Conservation (phyloP, 2,329 filamentous ascomycete genomes). For the Penicillium sp. region DNA sequence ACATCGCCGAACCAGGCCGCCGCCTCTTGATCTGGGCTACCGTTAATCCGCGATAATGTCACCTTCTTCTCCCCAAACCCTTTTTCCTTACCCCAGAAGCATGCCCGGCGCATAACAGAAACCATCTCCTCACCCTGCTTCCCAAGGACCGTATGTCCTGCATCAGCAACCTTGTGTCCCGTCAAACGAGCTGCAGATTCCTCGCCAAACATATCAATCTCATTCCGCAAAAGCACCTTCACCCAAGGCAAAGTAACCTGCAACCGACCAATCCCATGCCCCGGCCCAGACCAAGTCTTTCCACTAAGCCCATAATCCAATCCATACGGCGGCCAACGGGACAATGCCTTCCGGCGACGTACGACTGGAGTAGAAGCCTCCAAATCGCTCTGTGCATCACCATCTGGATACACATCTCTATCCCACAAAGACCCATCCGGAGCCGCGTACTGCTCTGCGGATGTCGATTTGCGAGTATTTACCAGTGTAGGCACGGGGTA, state of each 20-base stretch:
- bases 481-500: slow-evolving; percentile 35
- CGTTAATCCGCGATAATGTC: slow-evolving; percentile 8
- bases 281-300: slow-evolving; percentile 11
- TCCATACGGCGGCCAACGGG: slow-evolving; percentile 41
- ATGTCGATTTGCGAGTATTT: background rate
- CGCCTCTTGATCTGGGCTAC: slow-evolving; percentile 1
- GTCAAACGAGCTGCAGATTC: background rate
- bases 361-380: background rate
- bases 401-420: slow-evolving; percentile 8
- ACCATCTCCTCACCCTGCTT: slow-evolving; percentile 43
- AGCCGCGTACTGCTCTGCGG: background rate
- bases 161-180: background rate
- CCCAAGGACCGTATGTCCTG: slow-evolving; percentile 30
- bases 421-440: slow-evolving; percentile 3
- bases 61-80: slow-evolving; percentile 40
- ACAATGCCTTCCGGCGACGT: slow-evolving; percentile 37
- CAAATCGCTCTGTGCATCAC: slow-evolving; percentile 3
- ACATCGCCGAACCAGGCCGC: slow-evolving; percentile 13
- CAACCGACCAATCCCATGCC: slow-evolving; percentile 22
- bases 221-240: slow-evolving; percentile 22
- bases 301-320: slow-evolving; percentile 33
- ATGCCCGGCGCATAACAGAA: slow-evolving; percentile 42
- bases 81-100: slow-evolving; percentile 45
- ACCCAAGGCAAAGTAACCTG: slow-evolving; percentile 36
- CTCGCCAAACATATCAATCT: background rate